phyloP scores from a whole-genome alignment of 1,284 basidiomycete species.

The Ceratobasidium sp. region DNA sequence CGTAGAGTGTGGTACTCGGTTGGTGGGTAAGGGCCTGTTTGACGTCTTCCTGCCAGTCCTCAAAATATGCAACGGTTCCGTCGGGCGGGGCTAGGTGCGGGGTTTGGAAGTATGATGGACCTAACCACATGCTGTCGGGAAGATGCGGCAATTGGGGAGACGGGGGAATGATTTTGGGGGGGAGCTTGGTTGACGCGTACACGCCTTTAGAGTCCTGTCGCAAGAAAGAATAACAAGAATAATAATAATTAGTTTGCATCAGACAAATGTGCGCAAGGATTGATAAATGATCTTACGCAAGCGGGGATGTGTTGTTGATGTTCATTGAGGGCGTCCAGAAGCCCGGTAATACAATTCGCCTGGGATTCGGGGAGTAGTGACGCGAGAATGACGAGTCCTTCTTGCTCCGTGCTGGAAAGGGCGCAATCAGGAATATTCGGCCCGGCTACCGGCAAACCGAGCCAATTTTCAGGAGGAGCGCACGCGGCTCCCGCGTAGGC shows the following conservation, averaged over 20 bases:
- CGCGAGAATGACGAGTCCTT: too few relatives aligned
- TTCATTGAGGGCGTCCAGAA: neutral
- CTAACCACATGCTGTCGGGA: neutral
- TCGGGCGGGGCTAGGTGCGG: neutral
- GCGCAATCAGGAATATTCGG: too few relatives aligned
- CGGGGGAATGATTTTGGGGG: neutral
- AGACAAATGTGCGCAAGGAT: too few relatives aligned
- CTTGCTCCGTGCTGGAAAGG: neutral
- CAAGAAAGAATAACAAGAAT: too few relatives aligned
- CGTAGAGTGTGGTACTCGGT: neutral
- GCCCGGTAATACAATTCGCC: neutral
- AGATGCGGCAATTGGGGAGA: too few relatives aligned
- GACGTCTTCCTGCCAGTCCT: neutral
- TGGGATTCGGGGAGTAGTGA: too few relatives aligned
- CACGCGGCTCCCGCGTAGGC: neutral
- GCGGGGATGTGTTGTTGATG: neutral
- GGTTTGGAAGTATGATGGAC: constrained; percentile 2
- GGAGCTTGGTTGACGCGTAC: too few relatives aligned
- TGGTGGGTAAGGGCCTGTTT: neutral
- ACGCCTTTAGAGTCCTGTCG: too few relatives aligned
- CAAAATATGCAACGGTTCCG: neutral
- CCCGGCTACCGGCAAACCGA: neutral
- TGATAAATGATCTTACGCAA: neutral
- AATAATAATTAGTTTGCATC: too few relatives aligned
- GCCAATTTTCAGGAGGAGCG: neutral